Evolutionary conservation across 352 stramenopile species (phyloP), one percentile per base, ranked within the genome.

Genomic region (Blastocystis sp.): DNA sequence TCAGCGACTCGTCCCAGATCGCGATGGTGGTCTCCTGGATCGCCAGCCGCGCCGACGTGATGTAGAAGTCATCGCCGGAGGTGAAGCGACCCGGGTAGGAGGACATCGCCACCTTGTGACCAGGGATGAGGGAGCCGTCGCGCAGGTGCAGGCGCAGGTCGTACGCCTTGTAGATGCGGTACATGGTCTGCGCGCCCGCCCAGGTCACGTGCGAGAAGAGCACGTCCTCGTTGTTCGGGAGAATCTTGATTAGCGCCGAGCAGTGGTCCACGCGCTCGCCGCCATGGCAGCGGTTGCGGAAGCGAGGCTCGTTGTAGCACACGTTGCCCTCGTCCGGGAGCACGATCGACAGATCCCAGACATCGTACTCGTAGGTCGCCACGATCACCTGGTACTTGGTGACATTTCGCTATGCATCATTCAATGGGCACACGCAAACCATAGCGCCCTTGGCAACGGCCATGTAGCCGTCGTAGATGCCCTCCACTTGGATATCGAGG

Each of bases 151-250:
- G 67, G 48, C 52, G 61, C 21, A 94, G 86, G 23, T 94, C 90
- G 79, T 93, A 92, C 80, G 92, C 91, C 84, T 94, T 94, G 88
- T 92, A 93, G 48, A 94, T 91, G 52, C 91, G 90, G 65, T 93
- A 93, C 91, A 93, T 93, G 1, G 91, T 91, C 45, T 89, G 90
- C 71, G 92, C 93, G 19, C 81, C 89, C 61, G 92, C 90, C 91
- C 91, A 94, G 5, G 91, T 93, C 17, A 91, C 89, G 62, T 94
- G 92, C 3, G 91, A 91, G 91, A 91, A 93, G 1, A 93, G 66
- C 34, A 94, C 52, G 66, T 93, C 91, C 2, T 86, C 76, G 69
- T 91, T 92, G 89, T 90, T 88, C 2, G 91, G 91, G 0, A 93
- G 86, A 43, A 94, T 90, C 17, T 91, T 90, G 38, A 94, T 91